Evolutionary conservation across 208 protist species (phyloP).

Genomic region (Acanthamoeba lenticulata): DNA sequence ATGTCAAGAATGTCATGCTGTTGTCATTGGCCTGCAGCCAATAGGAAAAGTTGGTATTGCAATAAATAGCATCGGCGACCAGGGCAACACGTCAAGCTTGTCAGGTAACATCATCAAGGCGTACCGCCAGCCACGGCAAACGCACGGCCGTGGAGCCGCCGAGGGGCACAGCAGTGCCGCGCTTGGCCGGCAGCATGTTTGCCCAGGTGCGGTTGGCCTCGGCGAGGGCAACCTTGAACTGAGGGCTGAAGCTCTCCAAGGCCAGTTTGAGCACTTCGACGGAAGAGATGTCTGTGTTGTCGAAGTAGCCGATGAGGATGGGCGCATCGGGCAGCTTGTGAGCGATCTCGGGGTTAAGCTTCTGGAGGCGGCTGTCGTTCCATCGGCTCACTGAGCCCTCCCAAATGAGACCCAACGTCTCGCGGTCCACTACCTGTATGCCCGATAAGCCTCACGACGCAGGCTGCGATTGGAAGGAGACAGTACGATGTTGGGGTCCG

Average conservation of each 20-base stretch:
- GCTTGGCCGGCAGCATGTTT: not conserved
- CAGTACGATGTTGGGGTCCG: conserved; percentile 18
- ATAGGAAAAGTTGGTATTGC: not conserved
- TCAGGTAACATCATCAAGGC: not conserved
- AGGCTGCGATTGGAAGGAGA: not conserved
- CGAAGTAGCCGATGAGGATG: not conserved
- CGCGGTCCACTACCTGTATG: conserved; percentile 37
- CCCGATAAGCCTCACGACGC: too few species aligned
- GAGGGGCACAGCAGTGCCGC: not conserved
- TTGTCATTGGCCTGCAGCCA: not conserved
- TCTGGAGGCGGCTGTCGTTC: not conserved
- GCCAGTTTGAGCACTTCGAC: not conserved
- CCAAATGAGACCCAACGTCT: conserved; percentile 22
- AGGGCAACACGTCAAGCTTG: too few species aligned
- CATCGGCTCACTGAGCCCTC: not conserved
- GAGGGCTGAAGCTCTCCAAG: not conserved
- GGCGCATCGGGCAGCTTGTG: not conserved
- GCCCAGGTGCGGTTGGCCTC: not conserved
- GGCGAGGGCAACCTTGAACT: not conserved
- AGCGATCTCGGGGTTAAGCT: conserved; percentile 23
- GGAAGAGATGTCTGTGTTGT: not conserved
- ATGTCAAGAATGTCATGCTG: not conserved
- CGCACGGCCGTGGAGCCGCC: not conserved
- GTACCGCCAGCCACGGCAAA: not conserved
- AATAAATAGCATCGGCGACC: not conserved